Conservation (phyloP, 2,329 filamentous ascomycete genomes). For the Aspergillus fischeri region DNA sequence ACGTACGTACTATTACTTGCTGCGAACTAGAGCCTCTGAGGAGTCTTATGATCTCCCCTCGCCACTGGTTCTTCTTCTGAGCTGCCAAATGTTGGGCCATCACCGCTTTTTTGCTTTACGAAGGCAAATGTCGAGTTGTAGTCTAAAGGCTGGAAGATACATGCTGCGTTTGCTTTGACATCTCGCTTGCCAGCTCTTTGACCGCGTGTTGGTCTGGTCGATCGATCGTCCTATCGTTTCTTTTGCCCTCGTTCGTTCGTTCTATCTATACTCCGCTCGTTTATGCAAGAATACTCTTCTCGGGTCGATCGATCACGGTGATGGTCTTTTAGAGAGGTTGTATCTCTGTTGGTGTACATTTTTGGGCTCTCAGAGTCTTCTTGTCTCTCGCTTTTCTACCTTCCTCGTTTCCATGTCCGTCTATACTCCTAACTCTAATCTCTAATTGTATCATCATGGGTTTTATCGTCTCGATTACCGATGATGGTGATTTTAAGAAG, state of each 20-base stretch:
- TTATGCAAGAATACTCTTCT: not conserved
- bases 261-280: not conserved
- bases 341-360: not conserved
- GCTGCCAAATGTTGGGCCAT: not conserved
- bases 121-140: not conserved
- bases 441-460: constrained; percentile 7
- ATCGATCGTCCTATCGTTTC: not conserved
- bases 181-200: not conserved
- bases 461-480: too few species aligned
- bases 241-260: too few species aligned
- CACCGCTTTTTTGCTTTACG: too few species aligned
- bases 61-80: not conserved
- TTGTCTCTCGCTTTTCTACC: constrained; percentile 15
- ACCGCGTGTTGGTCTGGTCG: not conserved
- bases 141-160: not conserved
- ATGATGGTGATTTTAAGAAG: too few species aligned
- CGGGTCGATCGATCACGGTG: not conserved
- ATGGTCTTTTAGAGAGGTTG: not conserved
- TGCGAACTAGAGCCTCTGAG: too few species aligned
- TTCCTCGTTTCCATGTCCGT: not conserved
- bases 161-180: not conserved
- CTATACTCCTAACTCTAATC: not conserved
- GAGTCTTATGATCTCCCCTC: not conserved
- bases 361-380: not conserved
- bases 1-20: not conserved